These are phyloP conservation scores for Nicotiana paniculata DNA, from an alignment of 257 asterid genomes.

Conservation along the genomic window DNA sequence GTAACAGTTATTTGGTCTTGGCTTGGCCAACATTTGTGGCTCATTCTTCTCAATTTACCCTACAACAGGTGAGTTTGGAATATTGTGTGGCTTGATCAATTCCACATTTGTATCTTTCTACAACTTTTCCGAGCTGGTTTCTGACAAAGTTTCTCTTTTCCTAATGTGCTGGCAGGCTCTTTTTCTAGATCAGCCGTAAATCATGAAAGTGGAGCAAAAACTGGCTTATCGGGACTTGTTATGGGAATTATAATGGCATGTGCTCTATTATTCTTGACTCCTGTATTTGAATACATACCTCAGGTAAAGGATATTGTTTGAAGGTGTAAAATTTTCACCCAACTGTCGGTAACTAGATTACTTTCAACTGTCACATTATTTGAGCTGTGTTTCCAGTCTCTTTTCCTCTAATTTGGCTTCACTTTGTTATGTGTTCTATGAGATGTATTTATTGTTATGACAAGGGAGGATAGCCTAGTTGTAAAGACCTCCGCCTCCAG, in stretches of 20 bases:
- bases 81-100: background rate
- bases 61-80: constrained; percentile 66
- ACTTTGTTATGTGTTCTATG: background rate
- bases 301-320: constrained; percentile 44
- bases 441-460: background rate
- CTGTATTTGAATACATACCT: constrained; percentile 86
- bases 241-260: constrained; percentile 96
- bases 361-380: background rate
- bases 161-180: constrained; percentile 54
- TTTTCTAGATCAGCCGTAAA: constrained; percentile 99
- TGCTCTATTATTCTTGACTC: constrained; percentile 91
- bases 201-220: constrained; percentile 99
- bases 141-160: constrained; percentile 26
- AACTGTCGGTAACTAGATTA: background rate
- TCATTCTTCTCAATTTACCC: constrained; percentile 94
- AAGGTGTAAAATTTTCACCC: background rate
- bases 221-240: constrained; percentile 87
- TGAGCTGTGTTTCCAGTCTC: background rate
- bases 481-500: too few relatives aligned
- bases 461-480: background rate
- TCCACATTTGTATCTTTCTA: background rate
- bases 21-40: constrained; percentile 90
- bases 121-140: constrained; percentile 8
- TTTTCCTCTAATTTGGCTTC: background rate
- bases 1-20: constrained; percentile 94